These are phyloP conservation scores for Nakaseomyces delphensis DNA, from an alignment of 1,139 yeast genomes.

Conservation along the genomic window DNA sequence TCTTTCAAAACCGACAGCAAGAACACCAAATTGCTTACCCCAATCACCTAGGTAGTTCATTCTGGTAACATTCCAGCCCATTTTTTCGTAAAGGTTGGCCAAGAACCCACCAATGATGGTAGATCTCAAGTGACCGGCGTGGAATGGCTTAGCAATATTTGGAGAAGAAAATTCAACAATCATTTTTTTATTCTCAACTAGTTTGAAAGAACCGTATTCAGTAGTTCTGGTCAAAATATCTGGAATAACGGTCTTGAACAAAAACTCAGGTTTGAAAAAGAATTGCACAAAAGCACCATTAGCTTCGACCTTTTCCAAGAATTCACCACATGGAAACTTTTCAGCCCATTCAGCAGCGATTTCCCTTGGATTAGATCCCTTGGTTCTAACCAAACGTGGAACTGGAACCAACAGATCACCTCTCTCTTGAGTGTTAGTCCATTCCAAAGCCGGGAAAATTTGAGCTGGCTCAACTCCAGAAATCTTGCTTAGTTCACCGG, in stretches of 20 bases:
- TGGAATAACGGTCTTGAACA: slow-evolving; percentile 61
- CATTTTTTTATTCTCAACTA: slow-evolving; percentile 66
- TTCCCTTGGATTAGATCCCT: slow-evolving; percentile 77
- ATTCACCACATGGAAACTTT: slow-evolving; percentile 57
- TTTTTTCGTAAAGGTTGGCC: slow-evolving; percentile 77
- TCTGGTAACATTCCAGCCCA: slow-evolving; percentile 85
- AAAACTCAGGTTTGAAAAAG: slow-evolving; percentile 58
- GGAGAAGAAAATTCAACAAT: slow-evolving; percentile 93
- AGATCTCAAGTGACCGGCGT: slow-evolving; percentile 97
- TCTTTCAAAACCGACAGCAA: slow-evolving; percentile 84
- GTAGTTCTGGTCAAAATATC: slow-evolving; percentile 56
- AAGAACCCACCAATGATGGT: slow-evolving; percentile 98
- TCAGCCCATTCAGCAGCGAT: slow-evolving; percentile 79
- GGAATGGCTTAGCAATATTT: slow-evolving; percentile 98
- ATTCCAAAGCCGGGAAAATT: slow-evolving; percentile 80
- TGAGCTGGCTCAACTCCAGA: slow-evolving; percentile 61
- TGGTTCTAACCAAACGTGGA: slow-evolving; percentile 75
- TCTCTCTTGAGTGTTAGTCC: slow-evolving; percentile 77
- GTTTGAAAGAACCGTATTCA: slow-evolving; percentile 64
- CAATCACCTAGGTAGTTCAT: slow-evolving; percentile 96
- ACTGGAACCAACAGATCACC: slow-evolving; percentile 91
- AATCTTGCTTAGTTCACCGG: slow-evolving; percentile 65
- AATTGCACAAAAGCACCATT: slow-evolving; percentile 92
- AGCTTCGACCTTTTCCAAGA: slow-evolving; percentile 60
- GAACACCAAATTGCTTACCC: slow-evolving; percentile 97